Base-by-base conservation (phyloP, 345 rosid genomes). In the Ceriops decandra region DNA sequence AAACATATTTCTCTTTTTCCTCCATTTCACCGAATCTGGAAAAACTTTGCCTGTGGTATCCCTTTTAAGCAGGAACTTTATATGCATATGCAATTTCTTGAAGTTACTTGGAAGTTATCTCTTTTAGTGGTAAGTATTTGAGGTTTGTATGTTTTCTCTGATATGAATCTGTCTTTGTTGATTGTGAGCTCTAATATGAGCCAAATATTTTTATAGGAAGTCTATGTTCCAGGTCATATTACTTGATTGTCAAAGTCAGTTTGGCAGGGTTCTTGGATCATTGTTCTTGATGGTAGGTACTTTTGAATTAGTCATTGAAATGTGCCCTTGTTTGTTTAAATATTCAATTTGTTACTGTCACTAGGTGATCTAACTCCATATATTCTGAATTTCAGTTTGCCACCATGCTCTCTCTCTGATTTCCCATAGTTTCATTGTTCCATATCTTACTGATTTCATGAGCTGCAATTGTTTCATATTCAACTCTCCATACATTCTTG, bases 71-170 rank as follows among this genome's bases (percentile, higher is more conserved):
- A 87, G 95, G 90, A 77, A 88, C 79, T 79, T 54, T 88, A 56
- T 86, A 80, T 72, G 80, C 84, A 2, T 88, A 87, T 77, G 73
- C 86, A 54, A 79, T 82, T 74, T 82, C 89, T 52, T 88, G 84
- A 86, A 83, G 74, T 64, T 68, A 52, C 74, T 70, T 68, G 56
- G 72, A 62, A 15, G 75, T 30, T 32, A 62, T 68, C 67, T 65
- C 68, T 75, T 65, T 47, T 56, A 33, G n/a, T 20, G 84, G 85
- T 83, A 77, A 85, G 84, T 22, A 54, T 68, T 63, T 38, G 24
- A 36, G 54, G 9, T 51, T 5, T 26, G 30, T 35, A 60, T 67
- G 38, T 33, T 64, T 26, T 56, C 53, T 36, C 47, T 19, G 49
- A 66, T 28, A 33, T 54, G 59, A 56, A 38, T 33, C 19, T 71